Conservation (phyloP, 2,329 filamentous ascomycete genomes). For the Amesomyces nigricolor region DNA sequence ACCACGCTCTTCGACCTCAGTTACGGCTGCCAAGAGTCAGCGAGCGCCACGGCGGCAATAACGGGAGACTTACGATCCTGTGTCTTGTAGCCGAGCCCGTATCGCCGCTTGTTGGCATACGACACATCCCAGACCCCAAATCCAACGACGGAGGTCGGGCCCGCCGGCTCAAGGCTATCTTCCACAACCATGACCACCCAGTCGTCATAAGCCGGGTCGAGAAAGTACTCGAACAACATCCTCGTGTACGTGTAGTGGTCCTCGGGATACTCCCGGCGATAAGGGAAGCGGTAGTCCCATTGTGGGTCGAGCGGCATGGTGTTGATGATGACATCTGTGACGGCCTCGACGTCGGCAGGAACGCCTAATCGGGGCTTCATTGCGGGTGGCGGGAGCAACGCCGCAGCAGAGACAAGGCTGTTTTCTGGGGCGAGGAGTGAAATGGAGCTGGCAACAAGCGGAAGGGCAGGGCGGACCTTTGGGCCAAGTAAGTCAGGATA, state of each 20-base stretch:
- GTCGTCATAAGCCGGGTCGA: conserved; percentile 22
- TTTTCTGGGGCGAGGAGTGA: background rate
- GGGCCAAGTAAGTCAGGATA: background rate
- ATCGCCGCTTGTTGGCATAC: conserved; percentile 20
- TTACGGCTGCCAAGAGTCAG: conserved; percentile 18
- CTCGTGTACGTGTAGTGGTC: conserved; percentile 25
- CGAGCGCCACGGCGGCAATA: background rate
- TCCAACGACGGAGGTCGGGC: conserved; percentile 13
- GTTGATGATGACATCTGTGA: conserved; percentile 24
- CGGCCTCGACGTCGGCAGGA: conserved; percentile 21
- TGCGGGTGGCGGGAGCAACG: background rate
- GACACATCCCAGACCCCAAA: conserved; percentile 25
- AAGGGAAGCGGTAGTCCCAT: conserved; percentile 26
- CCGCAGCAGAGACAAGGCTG: background rate
- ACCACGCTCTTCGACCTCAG: conserved; percentile 20
- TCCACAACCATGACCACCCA: conserved; percentile 27
- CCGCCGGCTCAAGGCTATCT: conserved; percentile 16
- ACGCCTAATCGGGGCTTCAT: conserved; percentile 23
- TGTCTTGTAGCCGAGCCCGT: conserved; percentile 20
- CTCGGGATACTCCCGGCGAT: conserved; percentile 19
- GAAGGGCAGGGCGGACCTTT: background rate
- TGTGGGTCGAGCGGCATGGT: conserved; percentile 26
- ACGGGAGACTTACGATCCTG: conserved; percentile 24
- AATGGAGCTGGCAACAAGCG: background rate
- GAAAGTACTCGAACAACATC: conserved; percentile 25